phyloP scores from a whole-genome alignment of 768 basidiomycete genomes.

The Leccinum boreale region DNA sequence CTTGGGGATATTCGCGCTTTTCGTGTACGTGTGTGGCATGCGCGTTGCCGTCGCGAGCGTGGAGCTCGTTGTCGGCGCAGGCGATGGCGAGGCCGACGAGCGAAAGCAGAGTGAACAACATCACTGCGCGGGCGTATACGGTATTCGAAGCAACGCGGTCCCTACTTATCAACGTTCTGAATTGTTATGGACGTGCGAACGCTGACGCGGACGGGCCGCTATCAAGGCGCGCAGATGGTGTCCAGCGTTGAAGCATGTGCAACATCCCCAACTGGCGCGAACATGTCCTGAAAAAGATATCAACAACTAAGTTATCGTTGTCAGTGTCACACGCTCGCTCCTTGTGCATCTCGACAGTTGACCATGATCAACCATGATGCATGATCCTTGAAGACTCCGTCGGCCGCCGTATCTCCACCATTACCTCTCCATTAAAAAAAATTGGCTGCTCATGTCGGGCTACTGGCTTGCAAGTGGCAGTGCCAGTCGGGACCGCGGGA shows the following conservation, averaged over 20 bases:
- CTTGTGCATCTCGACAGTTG: background rate
- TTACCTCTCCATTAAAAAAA: background rate
- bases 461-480: background rate
- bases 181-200: background rate
- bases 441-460: background rate
- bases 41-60: slow-evolving; percentile 29
- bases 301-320: background rate
- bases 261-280: background rate
- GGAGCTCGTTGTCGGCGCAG: slow-evolving; percentile 17
- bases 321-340: background rate
- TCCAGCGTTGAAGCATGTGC: background rate
- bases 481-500: background rate
- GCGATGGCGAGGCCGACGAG: slow-evolving; percentile 23
- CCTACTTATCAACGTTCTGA: background rate
- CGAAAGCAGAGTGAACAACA: slow-evolving; percentile 19
- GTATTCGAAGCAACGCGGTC: background rate
- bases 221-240: background rate
- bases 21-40: slow-evolving; percentile 30
- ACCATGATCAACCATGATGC: background rate
- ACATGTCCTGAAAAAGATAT: background rate
- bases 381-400: background rate
- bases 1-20: slow-evolving; percentile 40
- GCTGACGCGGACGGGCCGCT: background rate
- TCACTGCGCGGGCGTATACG: background rate
- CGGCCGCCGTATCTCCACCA: background rate